Base-by-base conservation (phyloP, 2,329 filamentous ascomycete species). In the Ilyonectria mors-panacis region DNA sequence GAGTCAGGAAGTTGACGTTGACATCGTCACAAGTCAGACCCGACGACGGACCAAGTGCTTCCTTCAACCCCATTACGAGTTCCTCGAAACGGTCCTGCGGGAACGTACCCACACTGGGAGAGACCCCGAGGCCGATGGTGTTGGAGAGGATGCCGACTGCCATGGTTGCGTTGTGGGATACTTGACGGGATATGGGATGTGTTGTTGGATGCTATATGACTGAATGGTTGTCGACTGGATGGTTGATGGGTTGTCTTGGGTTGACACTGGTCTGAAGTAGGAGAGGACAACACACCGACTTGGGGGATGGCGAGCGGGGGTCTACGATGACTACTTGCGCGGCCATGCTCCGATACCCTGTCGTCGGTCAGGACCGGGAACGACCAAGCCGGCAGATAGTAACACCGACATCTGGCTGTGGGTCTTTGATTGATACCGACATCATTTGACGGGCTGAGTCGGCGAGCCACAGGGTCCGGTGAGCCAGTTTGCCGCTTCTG, bases 1-100 rank as follows among this genome's bases (percentile, higher is more conserved):
- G 82, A 64, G 89, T 90, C 59, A 98, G 86, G 73, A 93, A 86
- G 60, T 88, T 84, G 63, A 94, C 89, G 73, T 97, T 89, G 72
- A 97, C 90, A 78, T 96, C 94, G 48, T 91, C 92, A 37, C 93
- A 96, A 67, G 93, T 91, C 74, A 97, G 87, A 3, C 94, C 94
- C 13, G 93, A 96, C 65, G 90, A 93, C 4, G 93, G 92, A 2
- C 94, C 94, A 6, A 98, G 87, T 26, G 89, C 89, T 62, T 87
- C 83, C 76, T 92, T 94, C 73, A 97, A 88, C n/a, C 89, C 88
- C 65, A 87, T 77, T 62, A 97, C 92, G 51, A 97, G 89, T 59
- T 85, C 80, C 42, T 94, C 88, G 78, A 97, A 96, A 13, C 80
- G 79, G 73, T 87, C 82, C 58, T 76, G 70, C 15, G 80, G 73